These are phyloP conservation scores for Sugiyamaella valdiviana DNA, from an alignment of 805 yeast species.

Conservation along the genomic window DNA sequence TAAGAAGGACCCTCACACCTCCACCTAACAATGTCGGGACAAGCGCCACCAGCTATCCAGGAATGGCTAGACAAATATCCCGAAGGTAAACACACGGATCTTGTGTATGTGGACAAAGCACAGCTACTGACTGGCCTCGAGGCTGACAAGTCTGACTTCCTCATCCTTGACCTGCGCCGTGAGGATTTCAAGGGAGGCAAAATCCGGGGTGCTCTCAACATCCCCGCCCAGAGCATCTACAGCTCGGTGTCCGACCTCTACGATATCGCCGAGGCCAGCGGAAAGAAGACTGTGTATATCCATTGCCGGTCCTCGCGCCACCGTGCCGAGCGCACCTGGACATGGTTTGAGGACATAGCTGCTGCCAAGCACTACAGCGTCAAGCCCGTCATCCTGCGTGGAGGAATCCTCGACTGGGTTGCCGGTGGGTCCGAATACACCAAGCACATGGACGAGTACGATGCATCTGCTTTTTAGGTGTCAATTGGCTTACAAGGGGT, in stretches of 20 bases:
- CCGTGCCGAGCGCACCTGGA: conserved; percentile 21
- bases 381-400: conserved; percentile 17
- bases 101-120: conserved; percentile 15
- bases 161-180: conserved; percentile 22
- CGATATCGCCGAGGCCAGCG: conserved; percentile 18
- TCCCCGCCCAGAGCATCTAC: conserved; percentile 21
- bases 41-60: conserved; percentile 8
- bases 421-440: conserved; percentile 21
- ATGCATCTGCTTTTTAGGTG: conserved; percentile 4
- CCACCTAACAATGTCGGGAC: not conserved
- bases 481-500: not conserved
- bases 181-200: conserved; percentile 24
- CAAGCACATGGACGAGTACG: conserved; percentile 21
- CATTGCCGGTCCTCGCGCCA: conserved; percentile 22
- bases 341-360: conserved; percentile 21
- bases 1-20: too few species aligned
- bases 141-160: conserved; percentile 10
- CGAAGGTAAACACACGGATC: conserved; percentile 6
- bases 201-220: conserved; percentile 22
- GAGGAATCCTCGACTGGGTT: conserved; percentile 24
- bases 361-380: conserved; percentile 13
- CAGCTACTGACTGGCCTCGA: conserved; percentile 15
- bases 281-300: conserved; percentile 17
- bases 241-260: conserved; percentile 16
- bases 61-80: conserved; percentile 18